Percentiles rank a stretch among this genome's conserved stretches.
These are phyloP conservation scores for Yamadazyma pseudoaaseri DNA, from an alignment of 1,139 yeast species.

Conservation along the genomic window DNA sequence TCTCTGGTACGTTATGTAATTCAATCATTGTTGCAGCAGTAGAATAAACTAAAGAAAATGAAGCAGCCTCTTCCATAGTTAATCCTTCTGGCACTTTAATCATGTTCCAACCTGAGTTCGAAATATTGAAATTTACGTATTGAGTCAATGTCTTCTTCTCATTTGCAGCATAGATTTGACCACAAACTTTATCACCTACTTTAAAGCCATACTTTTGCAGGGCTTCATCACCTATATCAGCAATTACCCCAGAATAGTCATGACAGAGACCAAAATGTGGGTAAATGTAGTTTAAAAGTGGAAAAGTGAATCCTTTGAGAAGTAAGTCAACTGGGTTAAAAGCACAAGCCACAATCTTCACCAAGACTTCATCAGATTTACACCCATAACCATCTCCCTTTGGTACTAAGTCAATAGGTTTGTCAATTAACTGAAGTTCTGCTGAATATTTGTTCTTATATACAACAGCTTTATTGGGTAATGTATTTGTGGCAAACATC, in stretches of 20 bases:
- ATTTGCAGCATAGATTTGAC: slow-evolving; percentile 57
- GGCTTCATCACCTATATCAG: slow-evolving; percentile 52
- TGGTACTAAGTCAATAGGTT: slow-evolving; percentile 3
- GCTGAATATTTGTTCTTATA: slow-evolving; percentile 7
- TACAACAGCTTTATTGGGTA: slow-evolving; percentile 5
- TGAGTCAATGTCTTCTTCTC: slow-evolving; percentile 22
- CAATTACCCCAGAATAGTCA: slow-evolving; percentile 68
- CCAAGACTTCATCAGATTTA: slow-evolving; percentile 41
- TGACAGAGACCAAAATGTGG: slow-evolving; percentile 51
- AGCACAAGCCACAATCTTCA: slow-evolving; percentile 58
- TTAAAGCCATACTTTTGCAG: slow-evolving; percentile 29
- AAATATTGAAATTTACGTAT: slow-evolving; percentile 39
- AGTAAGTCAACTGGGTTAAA: slow-evolving; percentile 70
- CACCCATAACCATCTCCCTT: slow-evolving; percentile 30
- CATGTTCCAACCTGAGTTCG: slow-evolving; percentile 30
- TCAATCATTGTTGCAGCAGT: slow-evolving; percentile 51
- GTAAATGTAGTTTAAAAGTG: slow-evolving; percentile 15
- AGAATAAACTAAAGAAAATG: slow-evolving; percentile 57
- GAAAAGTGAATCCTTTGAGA: slow-evolving; percentile 37
- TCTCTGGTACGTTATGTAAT: slow-evolving; percentile 1
- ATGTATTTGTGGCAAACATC: slow-evolving; percentile 4
- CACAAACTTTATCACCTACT: slow-evolving; percentile 67
- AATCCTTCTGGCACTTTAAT: slow-evolving; percentile 48
- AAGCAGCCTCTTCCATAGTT: slow-evolving; percentile 54
- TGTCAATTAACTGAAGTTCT: slow-evolving; percentile 3